These are phyloP conservation scores for Tetrastigma voinierianum DNA, from an alignment of 164 flowering plant species.

Conservation along the genomic window DNA sequence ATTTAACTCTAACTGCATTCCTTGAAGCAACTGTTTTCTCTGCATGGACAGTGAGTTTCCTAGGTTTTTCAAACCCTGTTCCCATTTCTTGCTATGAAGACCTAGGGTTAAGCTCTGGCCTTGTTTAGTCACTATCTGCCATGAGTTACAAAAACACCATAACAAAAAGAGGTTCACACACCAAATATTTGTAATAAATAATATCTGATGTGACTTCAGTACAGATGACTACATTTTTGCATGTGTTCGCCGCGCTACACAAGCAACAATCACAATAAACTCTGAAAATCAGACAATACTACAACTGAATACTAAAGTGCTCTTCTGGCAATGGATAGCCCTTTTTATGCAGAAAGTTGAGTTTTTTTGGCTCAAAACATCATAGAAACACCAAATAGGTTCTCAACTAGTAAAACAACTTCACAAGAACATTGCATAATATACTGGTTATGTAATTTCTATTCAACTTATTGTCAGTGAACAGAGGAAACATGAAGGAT, in stretches of 20 bases:
- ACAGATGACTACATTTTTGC: too few relatives aligned
- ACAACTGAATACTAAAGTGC: neutral
- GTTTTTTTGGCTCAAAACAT: neutral
- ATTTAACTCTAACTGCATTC: conserved; percentile 56
- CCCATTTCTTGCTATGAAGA: conserved; percentile 31
- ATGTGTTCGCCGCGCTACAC: too few relatives aligned
- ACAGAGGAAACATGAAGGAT: too few relatives aligned
- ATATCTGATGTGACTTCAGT: too few relatives aligned
- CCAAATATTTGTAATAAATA: neutral
- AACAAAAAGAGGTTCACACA: neutral
- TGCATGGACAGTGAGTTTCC: conserved; percentile 70
- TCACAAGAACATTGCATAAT: neutral
- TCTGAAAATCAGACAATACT: neutral
- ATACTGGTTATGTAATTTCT: too few relatives aligned
- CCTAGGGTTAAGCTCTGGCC: conserved; percentile 46
- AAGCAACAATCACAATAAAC: neutral
- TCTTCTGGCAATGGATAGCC: neutral
- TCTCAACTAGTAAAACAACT: neutral
- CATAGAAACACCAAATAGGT: neutral
- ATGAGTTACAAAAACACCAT: conserved; percentile 1
- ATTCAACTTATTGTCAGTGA: too few relatives aligned
- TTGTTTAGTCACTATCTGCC: conserved; percentile 64
- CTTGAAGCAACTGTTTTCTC: conserved; percentile 76
- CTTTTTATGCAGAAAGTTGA: neutral
- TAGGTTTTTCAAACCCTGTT: conserved; percentile 25